Percentiles rank a stretch among this genome's conserved stretches.
These are phyloP conservation scores for Phycomyces nitens DNA, from an alignment of 192 early-diverging fungal genomes.

Conservation along the genomic window DNA sequence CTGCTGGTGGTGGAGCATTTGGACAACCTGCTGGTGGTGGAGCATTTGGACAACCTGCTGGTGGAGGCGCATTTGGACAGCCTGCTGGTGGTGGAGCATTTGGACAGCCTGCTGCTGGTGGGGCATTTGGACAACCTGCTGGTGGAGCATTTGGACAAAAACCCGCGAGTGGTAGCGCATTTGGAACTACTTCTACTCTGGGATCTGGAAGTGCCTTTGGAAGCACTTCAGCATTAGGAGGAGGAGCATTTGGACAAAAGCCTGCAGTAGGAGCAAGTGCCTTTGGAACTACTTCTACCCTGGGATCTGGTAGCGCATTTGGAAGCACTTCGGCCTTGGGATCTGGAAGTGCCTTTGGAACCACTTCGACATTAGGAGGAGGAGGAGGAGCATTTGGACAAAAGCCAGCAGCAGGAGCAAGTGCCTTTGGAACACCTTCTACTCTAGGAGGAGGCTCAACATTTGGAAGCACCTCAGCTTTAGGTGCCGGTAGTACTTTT, in stretches of 20 bases:
- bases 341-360: slow-evolving; percentile 15
- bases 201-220: slow-evolving; percentile 19
- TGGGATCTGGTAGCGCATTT: slow-evolving; percentile 19
- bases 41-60: background rate
- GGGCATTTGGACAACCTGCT: slow-evolving; percentile 11
- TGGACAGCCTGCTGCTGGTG: slow-evolving; percentile 33
- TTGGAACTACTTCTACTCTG: slow-evolving; percentile 17
- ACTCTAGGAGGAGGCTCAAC: background rate
- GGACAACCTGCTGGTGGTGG: slow-evolving; percentile 12
- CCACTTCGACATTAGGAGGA: slow-evolving; percentile 13
- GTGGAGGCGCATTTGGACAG: slow-evolving; percentile 17
- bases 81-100: slow-evolving; percentile 16
- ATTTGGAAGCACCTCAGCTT: slow-evolving; percentile 6
- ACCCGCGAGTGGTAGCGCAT: slow-evolving; percentile 10
- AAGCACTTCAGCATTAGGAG: slow-evolving; percentile 12
- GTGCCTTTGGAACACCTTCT: slow-evolving; percentile 30
- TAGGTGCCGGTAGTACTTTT: slow-evolving; percentile 12
- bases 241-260: slow-evolving; percentile 16
- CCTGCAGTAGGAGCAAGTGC: slow-evolving; percentile 11
- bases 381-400: slow-evolving; percentile 12
- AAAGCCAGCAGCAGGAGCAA: background rate
- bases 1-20: slow-evolving; percentile 14
- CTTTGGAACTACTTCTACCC: slow-evolving; percentile 18
- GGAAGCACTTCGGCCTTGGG: slow-evolving; percentile 34
- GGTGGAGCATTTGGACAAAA: slow-evolving; percentile 14